Base-by-base conservation (phyloP, 345 rosid genomes). In the Excoecaria agallocha region DNA sequence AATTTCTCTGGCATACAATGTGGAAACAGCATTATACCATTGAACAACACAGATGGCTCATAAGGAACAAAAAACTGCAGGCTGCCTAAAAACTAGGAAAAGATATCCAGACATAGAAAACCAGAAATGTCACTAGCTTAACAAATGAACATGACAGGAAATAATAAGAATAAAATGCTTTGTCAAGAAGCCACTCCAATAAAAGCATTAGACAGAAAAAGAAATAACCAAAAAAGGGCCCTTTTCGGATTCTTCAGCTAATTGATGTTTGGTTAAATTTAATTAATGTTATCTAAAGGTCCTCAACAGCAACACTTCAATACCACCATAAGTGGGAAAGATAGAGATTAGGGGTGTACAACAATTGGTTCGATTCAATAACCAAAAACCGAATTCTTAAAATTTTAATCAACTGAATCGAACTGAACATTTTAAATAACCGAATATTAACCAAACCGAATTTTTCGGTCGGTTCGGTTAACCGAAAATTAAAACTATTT, bases 1-100 rank as follows among this genome's bases (percentile, higher is more conserved):
- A 24, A 54, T 41, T 22, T 12, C 25, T 15, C 55, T 22, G 10
- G 19, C 55, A 65, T 41, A 54, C 4, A 24, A 74, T 6, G 20
- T 19, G 8, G 58, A 52, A 41, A 52, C 49, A 25, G 12, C 30
- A 30, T 30, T 30, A 30, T 30, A 30, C 45, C 52, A 52, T 8
- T 19, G 22, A 56, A n/a, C 16, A 73, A n/a, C 46, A 63, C 51
- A 65, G 51, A 25, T 74, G 39, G 24, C 43, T 54, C 54, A 54
- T 11, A 74, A 73, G 11, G 1, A 66, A 24, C 13, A 24, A 64
- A 30, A 24, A 1, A 52, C 16, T 24, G 52, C 6, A 52, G 12
- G n/a, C 43, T 54, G n/a, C 12, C 25, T 45, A 12, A 51, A 63
- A 13, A 46, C 13, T 12, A 35, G 30, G 24, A 35, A 67, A 12